Conservation (phyloP, 2,329 filamentous ascomycete species). For the Beauveria rudraprayagi region DNA sequence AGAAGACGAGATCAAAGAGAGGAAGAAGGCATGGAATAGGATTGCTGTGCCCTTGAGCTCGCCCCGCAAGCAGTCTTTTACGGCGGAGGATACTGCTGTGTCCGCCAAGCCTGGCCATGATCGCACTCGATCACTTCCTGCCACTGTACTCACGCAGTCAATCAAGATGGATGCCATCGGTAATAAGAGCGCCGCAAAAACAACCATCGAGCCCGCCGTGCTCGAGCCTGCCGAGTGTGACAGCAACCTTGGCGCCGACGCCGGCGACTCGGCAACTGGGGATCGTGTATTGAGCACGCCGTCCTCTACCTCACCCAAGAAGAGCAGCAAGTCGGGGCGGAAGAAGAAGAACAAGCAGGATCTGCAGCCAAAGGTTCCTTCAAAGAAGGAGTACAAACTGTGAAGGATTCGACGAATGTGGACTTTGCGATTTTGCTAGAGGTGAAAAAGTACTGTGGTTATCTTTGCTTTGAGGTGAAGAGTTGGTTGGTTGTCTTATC, state of each 20-base stretch:
- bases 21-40: conserved; percentile 25
- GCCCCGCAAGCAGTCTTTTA: conserved; percentile 10
- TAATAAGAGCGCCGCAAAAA: neutral
- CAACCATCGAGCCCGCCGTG: neutral
- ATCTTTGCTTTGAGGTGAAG: neutral
- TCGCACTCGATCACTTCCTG: neutral
- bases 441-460: neutral
- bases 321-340: neutral
- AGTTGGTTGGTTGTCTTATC: neutral
- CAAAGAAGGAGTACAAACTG: neutral
- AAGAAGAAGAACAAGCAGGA: conserved; percentile 9
- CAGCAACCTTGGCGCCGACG: neutral
- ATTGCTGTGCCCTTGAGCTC: conserved; percentile 26
- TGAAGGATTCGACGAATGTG: neutral
- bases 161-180: neutral
- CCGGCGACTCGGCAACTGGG: neutral
- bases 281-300: neutral
- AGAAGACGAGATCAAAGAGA: conserved; percentile 23
- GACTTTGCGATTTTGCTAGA: neutral
- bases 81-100: neutral
- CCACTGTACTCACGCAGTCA: neutral
- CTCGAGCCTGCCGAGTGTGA: neutral
- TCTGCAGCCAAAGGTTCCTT: neutral
- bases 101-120: conserved; percentile 1
- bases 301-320: conserved; percentile 1